Evolutionary conservation across 208 protist genomes (phyloP), one percentile per base, ranked within the genome.

Genomic region (Herpetomonas samuelpessoai): DNA sequence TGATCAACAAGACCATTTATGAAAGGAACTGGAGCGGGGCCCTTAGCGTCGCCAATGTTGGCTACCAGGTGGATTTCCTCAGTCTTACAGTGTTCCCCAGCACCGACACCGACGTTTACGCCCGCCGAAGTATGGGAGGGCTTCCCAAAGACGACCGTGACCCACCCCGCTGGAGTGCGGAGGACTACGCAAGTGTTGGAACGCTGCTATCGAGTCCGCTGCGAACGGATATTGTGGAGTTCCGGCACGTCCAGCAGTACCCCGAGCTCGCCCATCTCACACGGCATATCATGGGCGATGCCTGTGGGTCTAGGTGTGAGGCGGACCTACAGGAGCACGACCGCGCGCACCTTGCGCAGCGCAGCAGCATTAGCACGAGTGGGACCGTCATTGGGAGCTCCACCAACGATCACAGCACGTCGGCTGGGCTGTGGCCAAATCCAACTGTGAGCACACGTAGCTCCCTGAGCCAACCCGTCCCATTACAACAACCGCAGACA

Each of bases 51-150:
- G 54, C 62, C 25, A 57, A 74, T 9, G 80, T 84, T 16, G 81
- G 86, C 56, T 93, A 93, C 57, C 82, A 93, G 29, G 86, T 85
- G 19, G 84, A 86, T 71, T 93, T 93, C 50, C 60, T 72, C 25
- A 63, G 72, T 25, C 73, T 76, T 39, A 86, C 66, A 41, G 57
- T 93, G 26, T 81, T 73, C 67, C 62, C 84, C 18, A 41, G 14
- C 35, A 14, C 9, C 14, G 35, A 14, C 14, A 14, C 6, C 9
- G 35, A 41, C 9, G 9, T 41, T 14, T 41, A 41, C 35, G 35
- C 9, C 9, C n/a, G n/a, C n/a, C n/a, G n/a, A n/a, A n/a, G n/a
- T n/a, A n/a, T n/a, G n/a, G n/a, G n/a, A n/a, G n/a, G n/a, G n/a
- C n/a, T n/a, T n/a, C n/a, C n/a, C n/a, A n/a, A n/a, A n/a, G n/a